A percentile compares a stretch with the other conserved stretches of the same genome.
phyloP scores from a whole-genome alignment of 495 filamentous ascomycete species.

The Hypomontagnella submonticulosa region DNA sequence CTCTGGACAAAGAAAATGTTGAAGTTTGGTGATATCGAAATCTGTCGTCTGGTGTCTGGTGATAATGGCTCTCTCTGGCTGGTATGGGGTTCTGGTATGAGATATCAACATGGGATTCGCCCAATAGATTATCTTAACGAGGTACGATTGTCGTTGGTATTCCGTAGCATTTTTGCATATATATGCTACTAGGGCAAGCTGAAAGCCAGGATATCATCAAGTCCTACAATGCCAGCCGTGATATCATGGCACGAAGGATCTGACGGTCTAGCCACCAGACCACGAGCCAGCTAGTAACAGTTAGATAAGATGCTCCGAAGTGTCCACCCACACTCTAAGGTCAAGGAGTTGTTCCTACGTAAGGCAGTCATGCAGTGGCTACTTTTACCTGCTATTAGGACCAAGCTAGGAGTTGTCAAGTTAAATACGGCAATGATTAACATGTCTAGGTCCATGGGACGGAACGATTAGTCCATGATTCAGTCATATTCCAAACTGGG shows the following conservation, averaged over 20 bases:
- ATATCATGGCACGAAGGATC: constrained; percentile 25
- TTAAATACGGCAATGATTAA: constrained; percentile 33
- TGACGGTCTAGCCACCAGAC: constrained; percentile 5
- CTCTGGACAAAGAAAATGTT: constrained; percentile 17
- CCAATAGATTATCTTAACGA: constrained; percentile 5
- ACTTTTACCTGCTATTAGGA: constrained; percentile 28
- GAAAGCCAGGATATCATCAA: constrained; percentile 15
- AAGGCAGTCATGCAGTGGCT: constrained; percentile 7
- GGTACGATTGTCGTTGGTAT: constrained; percentile 14
- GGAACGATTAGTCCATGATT: constrained; percentile 14
- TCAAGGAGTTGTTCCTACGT: constrained; percentile 18
- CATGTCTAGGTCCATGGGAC: constrained; percentile 14
- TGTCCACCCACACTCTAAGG: constrained; percentile 6
- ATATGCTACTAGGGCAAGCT: constrained; percentile 21
- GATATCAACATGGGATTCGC: constrained; percentile 22
- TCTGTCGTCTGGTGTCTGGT: background rate
- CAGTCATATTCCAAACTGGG: constrained; percentile 22
- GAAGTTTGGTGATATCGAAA: constrained; percentile 2
- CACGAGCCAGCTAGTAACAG: constrained; percentile 21
- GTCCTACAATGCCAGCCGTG: constrained; percentile 16
- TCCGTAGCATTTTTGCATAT: constrained; percentile 21
- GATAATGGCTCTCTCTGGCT: background rate
- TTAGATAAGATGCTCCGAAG: constrained; percentile 22
- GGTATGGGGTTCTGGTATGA: constrained; percentile 18
- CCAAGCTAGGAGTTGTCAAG: constrained; percentile 17